Evolutionary conservation across 2,329 filamentous ascomycete species (phyloP).

Genomic region (Bipolaris victoriae): DNA sequence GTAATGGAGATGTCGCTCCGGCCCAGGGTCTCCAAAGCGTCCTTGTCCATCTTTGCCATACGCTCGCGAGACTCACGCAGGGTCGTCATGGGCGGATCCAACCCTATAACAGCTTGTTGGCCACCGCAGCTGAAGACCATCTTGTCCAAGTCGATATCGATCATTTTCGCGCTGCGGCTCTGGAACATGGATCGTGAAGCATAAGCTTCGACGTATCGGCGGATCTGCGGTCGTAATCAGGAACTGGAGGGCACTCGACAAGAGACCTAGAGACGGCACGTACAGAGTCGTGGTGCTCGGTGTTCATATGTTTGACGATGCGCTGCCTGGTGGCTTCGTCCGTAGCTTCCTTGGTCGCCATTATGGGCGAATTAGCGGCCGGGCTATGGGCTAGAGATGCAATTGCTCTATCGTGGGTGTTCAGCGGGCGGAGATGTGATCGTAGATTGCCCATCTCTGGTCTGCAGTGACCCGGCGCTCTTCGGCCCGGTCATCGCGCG

Average conservation of each 20-base stretch:
- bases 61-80: slow-evolving; percentile 72
- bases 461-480: background rate
- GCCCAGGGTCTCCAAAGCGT: slow-evolving; percentile 65
- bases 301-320: slow-evolving; percentile 86
- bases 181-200: slow-evolving; percentile 61
- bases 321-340: slow-evolving; percentile 62
- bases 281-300: slow-evolving; percentile 74
- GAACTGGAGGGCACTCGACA: background rate
- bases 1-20: slow-evolving; percentile 63
- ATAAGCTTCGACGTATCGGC: slow-evolving; percentile 79
- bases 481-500: slow-evolving; percentile 19
- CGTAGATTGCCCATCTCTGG: slow-evolving; percentile 6
- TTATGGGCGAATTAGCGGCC: slow-evolving; percentile 9
- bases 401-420: background rate
- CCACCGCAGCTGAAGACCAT: slow-evolving; percentile 66
- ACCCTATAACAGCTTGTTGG: slow-evolving; percentile 60
- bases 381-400: background rate
- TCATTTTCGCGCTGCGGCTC: slow-evolving; percentile 65
- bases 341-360: slow-evolving; percentile 45
- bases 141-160: slow-evolving; percentile 67
- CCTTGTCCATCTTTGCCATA: slow-evolving; percentile 74
- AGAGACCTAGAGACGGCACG: slow-evolving; percentile 3
- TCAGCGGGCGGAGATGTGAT: background rate
- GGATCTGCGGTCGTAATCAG: slow-evolving; percentile 53
- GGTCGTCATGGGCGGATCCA: slow-evolving; percentile 73